Base-by-base conservation (phyloP, 257 asterid species). In the Orobanche coerulescens region DNA sequence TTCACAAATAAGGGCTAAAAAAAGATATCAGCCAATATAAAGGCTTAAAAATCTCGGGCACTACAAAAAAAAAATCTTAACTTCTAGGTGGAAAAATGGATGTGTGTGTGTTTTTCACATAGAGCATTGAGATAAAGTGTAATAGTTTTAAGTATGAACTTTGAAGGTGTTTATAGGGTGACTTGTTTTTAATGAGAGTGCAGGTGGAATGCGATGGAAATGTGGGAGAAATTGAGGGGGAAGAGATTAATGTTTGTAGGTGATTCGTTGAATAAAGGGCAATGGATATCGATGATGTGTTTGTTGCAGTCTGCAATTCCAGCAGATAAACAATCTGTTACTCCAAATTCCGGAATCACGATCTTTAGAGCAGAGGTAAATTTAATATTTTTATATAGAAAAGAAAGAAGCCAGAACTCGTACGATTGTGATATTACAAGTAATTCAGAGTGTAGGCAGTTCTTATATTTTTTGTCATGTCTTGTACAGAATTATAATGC, bases 171-270 rank as follows among this genome's bases (percentile, higher is more conserved):
- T 51, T n/a, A n/a, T n/a, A n/a, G n/a, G n/a, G n/a, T n/a, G n/a
- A n/a, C n/a, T n/a, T n/a, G n/a, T n/a, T n/a, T 53, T 60, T 37
- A 58, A 64, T 66, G 70, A 19, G 44, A 34, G n/a, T 67, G 60
- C 64, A 92, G 98, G 82, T 89, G 95, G 95, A 80, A 83, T 80
- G 82, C 80, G 31, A 57, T 70, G 14, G 92, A 84, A 71, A 80
- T 93, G 95, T 84, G 91, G 99, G 94, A 89, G 79, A 93, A 84
- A 54, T 67, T 89, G 76, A 86, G 94, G 63, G 99, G 97, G 34
- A 93, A 93, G 74, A 80, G 95, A 58, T 70, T 93, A 46, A 86
- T 93, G 96, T 93, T 86, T 70, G 97, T 89, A 0, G 99, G 99
- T 50, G 99, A 93, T 72, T 93, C 98, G 1, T 64, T 93, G 53